Evolutionary conservation across 73 alveolate species (phyloP).

Genomic region (Symbiodinium pilosum): DNA sequence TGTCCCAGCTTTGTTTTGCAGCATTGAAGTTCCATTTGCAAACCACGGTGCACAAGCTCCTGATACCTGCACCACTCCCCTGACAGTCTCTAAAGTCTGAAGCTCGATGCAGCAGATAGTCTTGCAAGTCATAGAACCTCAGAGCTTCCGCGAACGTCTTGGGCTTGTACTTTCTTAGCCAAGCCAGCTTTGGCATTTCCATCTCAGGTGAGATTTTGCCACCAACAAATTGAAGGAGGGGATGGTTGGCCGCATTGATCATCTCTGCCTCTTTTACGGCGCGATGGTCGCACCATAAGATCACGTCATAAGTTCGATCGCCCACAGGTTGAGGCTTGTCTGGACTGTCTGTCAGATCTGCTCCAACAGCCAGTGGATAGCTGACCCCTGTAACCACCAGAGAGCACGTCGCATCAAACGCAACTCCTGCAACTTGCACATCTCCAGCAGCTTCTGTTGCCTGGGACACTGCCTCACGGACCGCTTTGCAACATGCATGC

Average conservation of each 20-base stretch:
- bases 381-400: not conserved
- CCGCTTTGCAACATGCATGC: conserved; percentile 34
- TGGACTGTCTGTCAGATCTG: not conserved
- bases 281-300: conserved; percentile 81
- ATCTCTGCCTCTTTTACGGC: conserved; percentile 24
- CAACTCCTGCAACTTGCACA: not conserved
- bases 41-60: conserved; percentile 69
- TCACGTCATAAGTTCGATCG: conserved; percentile 9
- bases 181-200: conserved; percentile 56
- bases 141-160: conserved; percentile 24
- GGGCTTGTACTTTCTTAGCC: conserved; percentile 39
- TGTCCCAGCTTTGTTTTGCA: conserved; percentile 3
- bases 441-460: not conserved
- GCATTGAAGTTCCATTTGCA: conserved; percentile 84
- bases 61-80: conserved; percentile 29
- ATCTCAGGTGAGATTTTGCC: conserved; percentile 54
- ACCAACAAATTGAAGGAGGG: conserved; percentile 56
- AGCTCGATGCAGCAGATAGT: conserved; percentile 54
- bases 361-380: conserved; percentile 4
- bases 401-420: conserved; percentile 79
- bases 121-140: conserved; percentile 37
- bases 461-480: conserved; percentile 22
- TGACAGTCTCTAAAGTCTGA: not conserved
- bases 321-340: not conserved
- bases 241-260: conserved; percentile 3